Percentiles rank a stretch among this genome's conserved stretches.
phyloP scores from a whole-genome alignment of 108 stramenopile genomes.

The Fistulifera solaris region DNA sequence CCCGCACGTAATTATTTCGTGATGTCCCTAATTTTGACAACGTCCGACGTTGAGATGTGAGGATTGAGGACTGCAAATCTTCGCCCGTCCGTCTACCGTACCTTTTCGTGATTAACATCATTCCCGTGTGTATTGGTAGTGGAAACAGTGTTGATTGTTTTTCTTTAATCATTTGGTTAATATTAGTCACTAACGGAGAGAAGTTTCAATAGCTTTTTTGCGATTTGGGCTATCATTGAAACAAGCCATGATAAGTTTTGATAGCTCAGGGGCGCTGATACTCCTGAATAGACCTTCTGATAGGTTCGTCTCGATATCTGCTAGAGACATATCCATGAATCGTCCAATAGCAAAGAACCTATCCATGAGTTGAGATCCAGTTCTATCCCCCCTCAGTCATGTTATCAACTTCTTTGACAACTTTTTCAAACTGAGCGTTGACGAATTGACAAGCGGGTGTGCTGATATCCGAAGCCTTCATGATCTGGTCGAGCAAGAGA shows the following conservation, averaged over 20 bases:
- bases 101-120: too few relatives aligned
- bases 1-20: background rate
- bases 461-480: slow-evolving; percentile 39
- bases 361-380: slow-evolving; percentile 24
- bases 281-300: slow-evolving; percentile 54
- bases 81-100: too few relatives aligned
- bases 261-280: slow-evolving; percentile 53
- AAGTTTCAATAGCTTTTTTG: background rate
- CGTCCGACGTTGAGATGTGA: background rate
- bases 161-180: too few relatives aligned
- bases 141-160: too few relatives aligned
- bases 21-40: background rate
- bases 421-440: slow-evolving; percentile 45
- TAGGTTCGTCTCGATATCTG: slow-evolving; percentile 46
- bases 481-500: slow-evolving; percentile 48
- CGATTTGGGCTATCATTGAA: slow-evolving; percentile 17
- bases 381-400: slow-evolving; percentile 13
- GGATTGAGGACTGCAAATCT: background rate
- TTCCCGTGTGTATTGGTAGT: too few relatives aligned
- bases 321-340: slow-evolving; percentile 51
- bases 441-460: slow-evolving; percentile 55
- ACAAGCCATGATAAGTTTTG: slow-evolving; percentile 41
- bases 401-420: slow-evolving; percentile 22
- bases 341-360: slow-evolving; percentile 46
- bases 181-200: too few relatives aligned